Percentiles rank a stretch among this genome's conserved stretches.
phyloP scores from a whole-genome alignment of 768 basidiomycete species.

The Leucosporidium scottii region DNA sequence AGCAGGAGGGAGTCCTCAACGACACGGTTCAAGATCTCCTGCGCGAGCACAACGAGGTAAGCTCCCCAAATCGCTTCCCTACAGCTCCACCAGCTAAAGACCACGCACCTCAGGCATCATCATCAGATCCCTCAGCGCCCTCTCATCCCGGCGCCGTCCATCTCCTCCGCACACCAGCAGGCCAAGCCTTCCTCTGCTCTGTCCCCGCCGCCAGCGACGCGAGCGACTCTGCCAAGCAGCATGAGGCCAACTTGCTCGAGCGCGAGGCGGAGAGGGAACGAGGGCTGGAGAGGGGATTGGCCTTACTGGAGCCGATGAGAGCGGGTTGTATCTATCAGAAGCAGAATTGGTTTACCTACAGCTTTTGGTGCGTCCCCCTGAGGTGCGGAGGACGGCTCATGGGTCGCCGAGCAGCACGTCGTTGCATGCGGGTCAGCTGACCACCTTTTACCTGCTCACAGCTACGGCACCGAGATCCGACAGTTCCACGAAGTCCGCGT shows the following conservation, averaged over 20 bases:
- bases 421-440: no score
- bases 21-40: conserved; percentile 19
- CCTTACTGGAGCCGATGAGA: conserved; percentile 32
- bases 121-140: not conserved
- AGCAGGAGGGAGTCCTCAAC: conserved; percentile 25
- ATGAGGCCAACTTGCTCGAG: conserved; percentile 1
- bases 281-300: conserved; percentile 30
- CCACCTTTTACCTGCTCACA: not conserved
- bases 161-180: conserved; percentile 31
- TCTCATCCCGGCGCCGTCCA: conserved; percentile 6
- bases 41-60: not conserved
- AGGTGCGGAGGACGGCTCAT: no score
- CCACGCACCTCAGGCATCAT: not conserved
- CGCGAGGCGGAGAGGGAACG: conserved; percentile 20
- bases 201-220: conserved; percentile 17
- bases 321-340: conserved; percentile 52
- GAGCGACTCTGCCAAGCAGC: not conserved
- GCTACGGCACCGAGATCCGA: conserved; percentile 77
- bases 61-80: not conserved
- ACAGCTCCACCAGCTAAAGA: conserved; percentile 1
- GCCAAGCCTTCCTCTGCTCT: conserved; percentile 36
- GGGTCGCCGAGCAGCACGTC: no score
- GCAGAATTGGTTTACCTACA: conserved; percentile 95
- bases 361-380: conserved; percentile 52
- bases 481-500: conserved; percentile 90